Evolutionary conservation across 768 basidiomycete species (phyloP).

Genomic region (Leccinum aurantiacum): DNA sequence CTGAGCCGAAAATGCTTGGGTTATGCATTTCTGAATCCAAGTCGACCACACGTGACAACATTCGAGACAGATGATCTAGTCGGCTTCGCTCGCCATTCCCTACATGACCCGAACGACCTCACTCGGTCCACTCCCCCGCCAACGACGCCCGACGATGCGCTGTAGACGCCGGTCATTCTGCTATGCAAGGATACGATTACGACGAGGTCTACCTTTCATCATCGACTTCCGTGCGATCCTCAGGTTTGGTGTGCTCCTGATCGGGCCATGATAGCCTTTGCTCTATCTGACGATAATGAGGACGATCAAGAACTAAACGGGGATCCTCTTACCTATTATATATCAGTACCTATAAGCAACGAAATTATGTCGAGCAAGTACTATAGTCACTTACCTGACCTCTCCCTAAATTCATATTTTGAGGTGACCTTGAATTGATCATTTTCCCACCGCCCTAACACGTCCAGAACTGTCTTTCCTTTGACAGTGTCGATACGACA

Average conservation of each 20-base stretch:
- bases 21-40: no score
- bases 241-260: background rate
- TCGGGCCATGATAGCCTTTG: background rate
- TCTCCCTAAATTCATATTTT: background rate
- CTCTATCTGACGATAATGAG: background rate
- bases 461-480: background rate
- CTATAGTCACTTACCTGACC: background rate
- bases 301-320: background rate
- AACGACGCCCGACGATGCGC: background rate
- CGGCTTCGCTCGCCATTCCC: no score
- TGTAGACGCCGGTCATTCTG: background rate
- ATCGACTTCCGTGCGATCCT: background rate
- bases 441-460: background rate
- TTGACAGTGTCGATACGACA: background rate
- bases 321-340: background rate
- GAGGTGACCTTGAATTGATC: background rate
- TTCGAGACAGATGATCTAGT: no score
- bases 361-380: background rate
- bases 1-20: no score
- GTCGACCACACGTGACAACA: no score
- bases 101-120: background rate
- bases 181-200: background rate
- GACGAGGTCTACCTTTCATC: background rate
- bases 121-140: background rate
- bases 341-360: background rate